Evolutionary conservation across 2,329 filamentous ascomycete species (phyloP), one percentile per base, ranked within the genome.

Genomic region (Stemphylium beticola): DNA sequence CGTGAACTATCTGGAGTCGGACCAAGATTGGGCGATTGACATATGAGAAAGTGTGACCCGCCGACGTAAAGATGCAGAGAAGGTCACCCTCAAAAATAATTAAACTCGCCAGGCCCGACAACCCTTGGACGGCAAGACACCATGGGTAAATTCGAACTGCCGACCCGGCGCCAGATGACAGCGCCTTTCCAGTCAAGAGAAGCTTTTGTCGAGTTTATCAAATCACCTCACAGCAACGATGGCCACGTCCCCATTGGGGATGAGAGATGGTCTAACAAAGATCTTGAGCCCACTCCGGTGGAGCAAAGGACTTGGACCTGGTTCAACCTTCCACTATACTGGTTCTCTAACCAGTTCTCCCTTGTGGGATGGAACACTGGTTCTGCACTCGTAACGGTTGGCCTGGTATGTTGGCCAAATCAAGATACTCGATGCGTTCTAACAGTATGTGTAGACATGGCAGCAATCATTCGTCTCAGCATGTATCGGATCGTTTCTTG

Each of bases 301-400:
- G 56, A 65, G 29, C 55, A 67, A 20, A 57, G 64, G 29, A 68
- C 62, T 4, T 67, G 66, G 65, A 66, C 65, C n/a, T 67, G 65
- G 65, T 66, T 65, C 11, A 65, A 63, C n/a, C 32, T 68, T 3
- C 62, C 63, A 6, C 36, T 67, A 3, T 67, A 65, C 31, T 67
- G 65, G 65, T 58, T 61, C 12, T 66, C 61, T 1, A 63, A 62
- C 7, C 54, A 64, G 4, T 66, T 65, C n/a, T 62, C 57, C 7
- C 49, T 62, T 9, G 59, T 61, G 5, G 59, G 63, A 8, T 67
- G 64, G 64, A 64, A 62, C 17, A 62, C 58, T 10, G 64, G 57
- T 12, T 56, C 62, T 2, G 53, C 64, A 14, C 38, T 67, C 5
- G 49, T 67, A 12, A 57, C 60, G n/a, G 56, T 63, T 32, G 58